phyloP scores from a whole-genome alignment of 306 rosid species.

The Pachyrhizus erosus region DNA sequence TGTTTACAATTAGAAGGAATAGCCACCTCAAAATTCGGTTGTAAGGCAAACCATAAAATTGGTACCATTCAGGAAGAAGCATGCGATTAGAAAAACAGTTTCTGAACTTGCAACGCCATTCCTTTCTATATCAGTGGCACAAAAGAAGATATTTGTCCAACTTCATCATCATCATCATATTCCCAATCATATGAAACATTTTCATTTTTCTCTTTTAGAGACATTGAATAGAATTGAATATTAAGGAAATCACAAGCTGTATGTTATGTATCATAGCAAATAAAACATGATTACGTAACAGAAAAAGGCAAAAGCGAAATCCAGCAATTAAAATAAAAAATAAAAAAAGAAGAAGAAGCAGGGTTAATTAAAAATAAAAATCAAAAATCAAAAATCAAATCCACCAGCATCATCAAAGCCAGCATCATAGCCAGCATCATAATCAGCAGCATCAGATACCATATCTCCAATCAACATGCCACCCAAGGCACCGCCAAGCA shows the following conservation, averaged over 20 bases:
- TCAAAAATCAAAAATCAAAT: slow-evolving; percentile 34
- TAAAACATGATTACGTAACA: not conserved
- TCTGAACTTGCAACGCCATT: not conserved
- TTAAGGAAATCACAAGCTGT: not conserved
- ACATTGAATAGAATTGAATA: not conserved
- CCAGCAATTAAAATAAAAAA: not conserved
- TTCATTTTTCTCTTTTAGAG: not conserved
- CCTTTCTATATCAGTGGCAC: not conserved
- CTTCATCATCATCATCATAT: not conserved
- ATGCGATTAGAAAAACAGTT: not conserved
- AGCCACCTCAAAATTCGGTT: not conserved
- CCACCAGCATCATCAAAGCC: slow-evolving; percentile 54
- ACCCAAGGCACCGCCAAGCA: slow-evolving; percentile 79
- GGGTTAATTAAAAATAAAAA: not conserved
- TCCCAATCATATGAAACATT: not conserved
- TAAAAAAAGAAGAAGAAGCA: not conserved
- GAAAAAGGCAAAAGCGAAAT: not conserved
- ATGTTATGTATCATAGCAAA: not conserved
- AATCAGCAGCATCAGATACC: slow-evolving; percentile 60
- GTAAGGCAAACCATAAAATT: not conserved
- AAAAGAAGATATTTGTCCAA: not conserved
- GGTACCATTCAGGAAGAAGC: not conserved
- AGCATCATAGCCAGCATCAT: slow-evolving; percentile 52
- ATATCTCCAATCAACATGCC: slow-evolving; percentile 83
- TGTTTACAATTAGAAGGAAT: not conserved